Conservation (phyloP, 2,329 filamentous ascomycete genomes). For the Fusarium tuaranense region DNA sequence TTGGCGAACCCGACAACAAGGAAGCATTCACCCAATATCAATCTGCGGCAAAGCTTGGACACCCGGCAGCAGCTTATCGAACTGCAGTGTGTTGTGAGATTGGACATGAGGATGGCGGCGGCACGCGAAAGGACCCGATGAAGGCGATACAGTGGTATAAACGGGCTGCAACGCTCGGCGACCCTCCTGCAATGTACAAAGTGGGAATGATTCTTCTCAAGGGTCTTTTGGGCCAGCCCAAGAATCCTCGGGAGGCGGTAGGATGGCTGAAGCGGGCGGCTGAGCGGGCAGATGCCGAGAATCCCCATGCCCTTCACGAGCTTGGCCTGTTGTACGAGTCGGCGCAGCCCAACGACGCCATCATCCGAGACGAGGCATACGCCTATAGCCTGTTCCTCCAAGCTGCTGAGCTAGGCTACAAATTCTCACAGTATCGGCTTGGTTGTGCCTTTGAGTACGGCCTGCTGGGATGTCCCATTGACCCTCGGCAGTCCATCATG, state of each 20-base stretch:
- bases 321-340: conserved; percentile 76
- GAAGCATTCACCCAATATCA: conserved; percentile 96
- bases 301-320: conserved; percentile 95
- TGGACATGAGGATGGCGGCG: conserved; percentile 92
- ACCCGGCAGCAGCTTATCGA: conserved; percentile 88
- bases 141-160: conserved; percentile 99
- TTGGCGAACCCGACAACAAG: conserved; percentile 87
- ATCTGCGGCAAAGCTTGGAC: conserved; percentile 89
- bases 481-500: conserved; percentile 85
- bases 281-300: conserved; percentile 87
- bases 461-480: conserved; percentile 82
- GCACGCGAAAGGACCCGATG: conserved; percentile 87
- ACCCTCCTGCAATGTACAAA: conserved; percentile 97
- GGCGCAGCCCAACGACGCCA: conserved; percentile 74
- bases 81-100: conserved; percentile 98
- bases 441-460: conserved; percentile 93
- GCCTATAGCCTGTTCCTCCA: conserved; percentile 85
- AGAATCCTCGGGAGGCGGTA: conserved; percentile 86
- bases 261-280: conserved; percentile 94
- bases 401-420: conserved; percentile 91
- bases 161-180: conserved; percentile 88
- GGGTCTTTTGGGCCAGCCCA: conserved; percentile 87
- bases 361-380: conserved; percentile 85
- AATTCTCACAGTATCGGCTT: conserved; percentile 91
- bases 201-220: conserved; percentile 96